Conservation (phyloP, 139 green algal genomes). For the Haematococcus lacustris region DNA sequence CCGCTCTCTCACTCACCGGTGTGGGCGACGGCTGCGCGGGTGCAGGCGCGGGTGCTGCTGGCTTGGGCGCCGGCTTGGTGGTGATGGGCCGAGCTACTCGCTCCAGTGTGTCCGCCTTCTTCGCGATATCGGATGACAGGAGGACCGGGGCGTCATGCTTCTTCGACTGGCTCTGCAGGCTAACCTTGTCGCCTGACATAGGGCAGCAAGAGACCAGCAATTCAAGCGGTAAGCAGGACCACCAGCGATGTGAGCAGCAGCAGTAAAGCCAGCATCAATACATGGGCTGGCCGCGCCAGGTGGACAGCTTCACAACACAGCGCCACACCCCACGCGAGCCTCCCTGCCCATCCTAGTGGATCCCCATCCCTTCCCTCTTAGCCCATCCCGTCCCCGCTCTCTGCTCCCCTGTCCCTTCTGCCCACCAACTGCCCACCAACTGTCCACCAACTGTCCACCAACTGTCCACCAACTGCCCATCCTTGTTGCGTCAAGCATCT, state of each 20-base stretch:
- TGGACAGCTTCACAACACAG: not conserved
- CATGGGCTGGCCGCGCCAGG: no score
- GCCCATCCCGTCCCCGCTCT: no score
- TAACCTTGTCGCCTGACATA: slow-evolving; percentile 34
- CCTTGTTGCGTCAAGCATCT: no score
- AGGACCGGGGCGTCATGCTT: slow-evolving; percentile 73
- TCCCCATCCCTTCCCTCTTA: not conserved
- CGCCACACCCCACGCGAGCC: no score
- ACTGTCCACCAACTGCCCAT: no score
- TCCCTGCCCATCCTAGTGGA: not conserved
- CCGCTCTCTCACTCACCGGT: not conserved
- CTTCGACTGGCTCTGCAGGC: slow-evolving; percentile 27
- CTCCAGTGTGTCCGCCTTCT: slow-evolving; percentile 75
- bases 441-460: no score
- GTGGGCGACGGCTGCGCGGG: slow-evolving; percentile 13
- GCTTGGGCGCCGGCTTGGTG: slow-evolving; percentile 63
- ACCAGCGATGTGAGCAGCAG: not conserved
- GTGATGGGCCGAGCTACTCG: slow-evolving; percentile 80
- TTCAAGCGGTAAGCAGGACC: not conserved
- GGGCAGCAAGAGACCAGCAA: not conserved
- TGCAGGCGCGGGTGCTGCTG: slow-evolving; percentile 36
- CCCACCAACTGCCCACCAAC: no score
- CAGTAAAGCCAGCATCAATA: no score
- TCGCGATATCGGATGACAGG: slow-evolving; percentile 71
- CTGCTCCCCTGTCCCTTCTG: no score